Evolutionary conservation across 2,329 filamentous ascomycete species (phyloP).

Genomic region (Hyphodiscus sp.): DNA sequence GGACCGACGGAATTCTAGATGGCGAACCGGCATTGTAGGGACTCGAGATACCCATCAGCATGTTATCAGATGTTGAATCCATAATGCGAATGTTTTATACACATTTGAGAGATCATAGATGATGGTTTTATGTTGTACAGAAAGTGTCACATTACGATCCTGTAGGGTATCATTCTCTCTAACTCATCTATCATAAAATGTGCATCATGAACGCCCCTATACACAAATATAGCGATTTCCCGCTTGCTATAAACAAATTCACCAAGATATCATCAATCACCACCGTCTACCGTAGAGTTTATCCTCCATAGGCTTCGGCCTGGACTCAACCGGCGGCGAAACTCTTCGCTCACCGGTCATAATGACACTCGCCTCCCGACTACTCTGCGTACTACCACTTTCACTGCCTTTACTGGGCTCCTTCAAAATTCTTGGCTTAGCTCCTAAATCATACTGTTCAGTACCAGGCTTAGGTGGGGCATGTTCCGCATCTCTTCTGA

Average conservation of each 20-base stretch:
- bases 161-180: background rate
- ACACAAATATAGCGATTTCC: constrained; percentile 1
- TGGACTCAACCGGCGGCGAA: constrained; percentile 12
- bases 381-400: constrained; percentile 9
- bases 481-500: constrained; percentile 38
- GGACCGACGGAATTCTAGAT: background rate
- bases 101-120: background rate
- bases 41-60: background rate
- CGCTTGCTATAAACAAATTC: background rate
- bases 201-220: background rate
- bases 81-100: too few relatives aligned
- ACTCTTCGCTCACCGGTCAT: constrained; percentile 14
- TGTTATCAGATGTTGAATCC: background rate
- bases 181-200: background rate
- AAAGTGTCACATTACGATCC: background rate
- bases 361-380: constrained; percentile 12
- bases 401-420: constrained; percentile 7
- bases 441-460: constrained; percentile 18
- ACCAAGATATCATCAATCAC: constrained; percentile 11
- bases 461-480: constrained; percentile 12
- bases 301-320: constrained; percentile 21
- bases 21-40: background rate
- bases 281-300: constrained; percentile 29
- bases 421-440: constrained; percentile 27
- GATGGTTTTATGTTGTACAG: background rate